These are phyloP conservation scores for Pelargonium fulgidum DNA, from an alignment of 441 rosid genomes.

Conservation along the genomic window DNA sequence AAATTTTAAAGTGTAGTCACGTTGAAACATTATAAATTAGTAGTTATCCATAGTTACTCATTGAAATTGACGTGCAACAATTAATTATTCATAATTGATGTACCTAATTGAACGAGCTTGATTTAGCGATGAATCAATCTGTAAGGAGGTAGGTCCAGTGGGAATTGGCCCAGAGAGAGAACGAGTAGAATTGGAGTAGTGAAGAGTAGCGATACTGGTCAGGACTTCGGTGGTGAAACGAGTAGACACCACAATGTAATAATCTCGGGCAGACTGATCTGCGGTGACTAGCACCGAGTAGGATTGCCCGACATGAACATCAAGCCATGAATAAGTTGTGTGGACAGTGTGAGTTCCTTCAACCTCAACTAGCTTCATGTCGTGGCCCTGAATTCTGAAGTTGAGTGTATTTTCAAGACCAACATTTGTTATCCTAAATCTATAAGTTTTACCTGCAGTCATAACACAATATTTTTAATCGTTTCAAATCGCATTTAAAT, in stretches of 20 bases:
- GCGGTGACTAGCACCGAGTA: conserved; percentile 74
- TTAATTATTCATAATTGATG: background rate
- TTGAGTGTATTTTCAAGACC: conserved; percentile 69
- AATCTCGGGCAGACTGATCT: conserved; percentile 71
- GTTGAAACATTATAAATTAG: background rate
- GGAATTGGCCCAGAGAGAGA: conserved; percentile 65
- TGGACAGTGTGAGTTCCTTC: conserved; percentile 93
- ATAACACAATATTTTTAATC: background rate
- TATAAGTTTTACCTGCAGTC: conserved; percentile 64
- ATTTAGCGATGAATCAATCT: conserved; percentile 78
- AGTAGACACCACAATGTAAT: conserved; percentile 75
- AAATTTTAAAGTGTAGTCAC: no score
- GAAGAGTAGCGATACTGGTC: conserved; percentile 60
- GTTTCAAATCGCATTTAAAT: no score
- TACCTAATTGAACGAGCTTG: conserved; percentile 92
- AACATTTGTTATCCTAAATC: conserved; percentile 83
- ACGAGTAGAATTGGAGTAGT: conserved; percentile 65
- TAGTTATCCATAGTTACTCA: no score
- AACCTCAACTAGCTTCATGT: conserved; percentile 74
- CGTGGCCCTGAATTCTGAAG: conserved; percentile 79
- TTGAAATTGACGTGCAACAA: background rate
- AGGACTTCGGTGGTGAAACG: conserved; percentile 54
- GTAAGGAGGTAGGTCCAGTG: conserved; percentile 60
- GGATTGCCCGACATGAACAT: conserved; percentile 86
- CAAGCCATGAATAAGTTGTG: conserved; percentile 58